A percentile compares a stretch with the other conserved stretches of the same genome.
Conservation (phyloP, 768 basidiomycete species). For the Tubosaeta sp. region DNA sequence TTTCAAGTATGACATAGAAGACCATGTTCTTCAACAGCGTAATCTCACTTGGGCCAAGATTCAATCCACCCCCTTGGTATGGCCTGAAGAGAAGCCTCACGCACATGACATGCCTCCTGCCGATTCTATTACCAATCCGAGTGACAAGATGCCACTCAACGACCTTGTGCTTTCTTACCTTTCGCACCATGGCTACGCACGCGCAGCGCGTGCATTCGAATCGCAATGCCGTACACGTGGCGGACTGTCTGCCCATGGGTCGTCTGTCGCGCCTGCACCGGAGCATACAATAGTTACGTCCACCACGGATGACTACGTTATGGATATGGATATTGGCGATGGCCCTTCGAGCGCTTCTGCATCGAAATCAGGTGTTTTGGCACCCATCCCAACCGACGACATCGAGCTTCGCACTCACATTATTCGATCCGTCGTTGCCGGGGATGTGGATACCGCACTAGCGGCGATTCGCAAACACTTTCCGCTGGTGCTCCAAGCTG, state of each 20-base stretch:
- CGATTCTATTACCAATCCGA: slow-evolving; percentile 37
- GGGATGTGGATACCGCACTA: slow-evolving; percentile 70
- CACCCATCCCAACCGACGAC: slow-evolving; percentile 39
- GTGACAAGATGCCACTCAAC: slow-evolving; percentile 57
- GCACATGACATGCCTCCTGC: slow-evolving; percentile 7
- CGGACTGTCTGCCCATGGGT: slow-evolving; percentile 15
- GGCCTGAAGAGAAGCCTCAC: slow-evolving; percentile 27
- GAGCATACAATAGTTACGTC: slow-evolving; percentile 1
- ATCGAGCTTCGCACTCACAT: slow-evolving; percentile 68
- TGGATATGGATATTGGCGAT: slow-evolving; percentile 44
- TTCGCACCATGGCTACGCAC: slow-evolving; percentile 78
- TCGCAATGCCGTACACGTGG: slow-evolving; percentile 38
- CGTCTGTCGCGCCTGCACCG: slow-evolving; percentile 3
- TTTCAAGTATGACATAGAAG: slow-evolving; percentile 90
- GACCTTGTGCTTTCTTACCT: slow-evolving; percentile 78
- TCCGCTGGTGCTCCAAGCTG: slow-evolving; percentile 60
- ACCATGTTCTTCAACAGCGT: slow-evolving; percentile 70
- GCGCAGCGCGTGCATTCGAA: slow-evolving; percentile 65
- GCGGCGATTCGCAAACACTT: slow-evolving; percentile 50
- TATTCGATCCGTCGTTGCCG: slow-evolving; percentile 61
- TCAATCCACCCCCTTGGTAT: slow-evolving; percentile 51
- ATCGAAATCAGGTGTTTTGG: slow-evolving; percentile 8
- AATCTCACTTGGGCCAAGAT: slow-evolving; percentile 66
- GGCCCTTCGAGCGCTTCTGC: slow-evolving; percentile 9
- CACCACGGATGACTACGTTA: slow-evolving; percentile 35